phyloP scores from a whole-genome alignment of 2,329 filamentous ascomycete species.

The Claviceps cyperi region DNA sequence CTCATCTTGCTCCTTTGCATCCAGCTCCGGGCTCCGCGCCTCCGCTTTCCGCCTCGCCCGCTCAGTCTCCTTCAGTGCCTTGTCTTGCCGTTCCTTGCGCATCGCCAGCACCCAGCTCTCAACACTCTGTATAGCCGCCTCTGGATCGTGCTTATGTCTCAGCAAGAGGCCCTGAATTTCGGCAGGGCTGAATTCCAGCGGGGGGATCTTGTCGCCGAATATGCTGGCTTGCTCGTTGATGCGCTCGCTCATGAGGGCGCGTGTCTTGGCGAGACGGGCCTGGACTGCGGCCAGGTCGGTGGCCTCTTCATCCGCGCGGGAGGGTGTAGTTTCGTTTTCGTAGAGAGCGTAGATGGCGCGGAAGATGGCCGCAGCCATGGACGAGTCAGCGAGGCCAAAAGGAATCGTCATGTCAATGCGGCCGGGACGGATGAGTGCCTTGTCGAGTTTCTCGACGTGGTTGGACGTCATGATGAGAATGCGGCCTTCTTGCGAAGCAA shows the following conservation, averaged over 20 bases:
- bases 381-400: slow-evolving; percentile 38
- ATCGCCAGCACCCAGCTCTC: slow-evolving; percentile 36
- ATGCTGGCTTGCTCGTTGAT: slow-evolving; percentile 30
- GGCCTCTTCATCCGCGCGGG: slow-evolving; percentile 9
- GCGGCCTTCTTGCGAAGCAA: slow-evolving; percentile 48
- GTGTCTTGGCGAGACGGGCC: slow-evolving; percentile 16
- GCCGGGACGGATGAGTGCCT: slow-evolving; percentile 47
- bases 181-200: slow-evolving; percentile 42
- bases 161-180: slow-evolving; percentile 46
- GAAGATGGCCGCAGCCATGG: slow-evolving; percentile 41
- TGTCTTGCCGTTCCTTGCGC: slow-evolving; percentile 33
- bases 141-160: slow-evolving; percentile 38
- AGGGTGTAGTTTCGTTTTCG: slow-evolving; percentile 15
- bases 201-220: slow-evolving; percentile 38
- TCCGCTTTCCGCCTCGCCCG: slow-evolving; percentile 11
- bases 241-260: slow-evolving; percentile 22
- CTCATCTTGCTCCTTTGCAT: neutral
- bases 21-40: slow-evolving; percentile 5
- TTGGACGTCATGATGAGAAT: slow-evolving; percentile 54
- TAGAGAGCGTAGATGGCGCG: slow-evolving; percentile 43
- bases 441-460: slow-evolving; percentile 45
- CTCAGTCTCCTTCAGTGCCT: slow-evolving; percentile 17
- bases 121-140: slow-evolving; percentile 30
- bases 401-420: slow-evolving; percentile 46
- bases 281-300: slow-evolving; percentile 16